Base-by-base conservation (phyloP, 2,329 filamentous ascomycete genomes). In the Drechmeria coniospora region DNA sequence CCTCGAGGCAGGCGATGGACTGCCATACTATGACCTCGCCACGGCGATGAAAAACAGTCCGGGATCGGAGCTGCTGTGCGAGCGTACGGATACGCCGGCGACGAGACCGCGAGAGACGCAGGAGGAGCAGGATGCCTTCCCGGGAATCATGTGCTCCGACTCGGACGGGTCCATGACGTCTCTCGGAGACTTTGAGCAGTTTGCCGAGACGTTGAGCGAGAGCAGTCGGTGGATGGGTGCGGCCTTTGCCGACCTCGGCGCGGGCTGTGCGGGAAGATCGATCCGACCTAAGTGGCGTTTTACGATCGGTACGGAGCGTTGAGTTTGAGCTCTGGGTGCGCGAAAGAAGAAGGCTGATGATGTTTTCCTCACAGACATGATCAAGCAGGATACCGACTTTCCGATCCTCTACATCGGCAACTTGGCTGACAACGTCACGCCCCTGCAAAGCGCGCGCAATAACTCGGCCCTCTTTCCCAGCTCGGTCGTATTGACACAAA, bases 121-220 rank as follows among this genome's bases (percentile, higher is more conserved):
- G 1, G 30, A 29, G 23, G 42, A 47, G 20, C 43, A 42, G 1
- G 57, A 65, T 27, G 57, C 56, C 1, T 57, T 58, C 29, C 47
- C 59, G 3, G 56, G 52, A 7, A 57, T 66, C 23, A 52, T 59
- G 44, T 65, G 62, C 36, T 48, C 59, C 0, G 62, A 65, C 36
- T 43, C 44, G 3, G 43, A n/a, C n/a, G n/a, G 43, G 17, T 42
- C 47, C 0, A 32, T 48, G 2, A 37, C 47, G 13, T 50, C 51
- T 0, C 42, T 51, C 0, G 42, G 49, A 1, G 46, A 53, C 4
- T 53, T 60, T 23, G 44, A 38, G 6, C 32, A 35, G 4, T 52
- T 54, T 24, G 46, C 53, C 4, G 35, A 47, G 4, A 35, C 38
- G 17, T 42, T 63, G 13, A 37, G 41, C 13, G 32, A 43, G 0